A percentile compares a stretch with the other conserved stretches of the same genome.
phyloP scores from a whole-genome alignment of 1,284 basidiomycete genomes.

The Schizophyllum amplum region DNA sequence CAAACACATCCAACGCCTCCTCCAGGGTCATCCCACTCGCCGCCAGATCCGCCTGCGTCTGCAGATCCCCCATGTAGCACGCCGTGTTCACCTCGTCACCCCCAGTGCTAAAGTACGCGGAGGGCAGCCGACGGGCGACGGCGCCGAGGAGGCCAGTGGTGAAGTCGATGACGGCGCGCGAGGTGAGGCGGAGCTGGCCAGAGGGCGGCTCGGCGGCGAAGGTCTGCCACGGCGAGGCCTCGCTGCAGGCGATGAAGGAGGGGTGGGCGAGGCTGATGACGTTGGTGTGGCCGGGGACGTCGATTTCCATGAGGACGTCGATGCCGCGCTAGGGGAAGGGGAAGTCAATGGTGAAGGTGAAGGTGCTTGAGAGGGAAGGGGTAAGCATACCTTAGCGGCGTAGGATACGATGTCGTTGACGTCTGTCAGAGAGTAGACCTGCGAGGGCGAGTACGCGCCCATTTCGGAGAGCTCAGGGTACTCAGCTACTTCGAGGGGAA shows the following conservation, averaged over 20 bases:
- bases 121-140: slow-evolving; percentile 35
- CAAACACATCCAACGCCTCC: slow-evolving; percentile 58
- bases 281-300: slow-evolving; percentile 69
- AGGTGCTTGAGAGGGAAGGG: not conserved
- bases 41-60: slow-evolving; percentile 46
- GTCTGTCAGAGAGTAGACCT: slow-evolving; percentile 51
- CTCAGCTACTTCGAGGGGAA: slow-evolving; percentile 52
- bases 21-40: slow-evolving; percentile 47
- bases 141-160: slow-evolving; percentile 35
- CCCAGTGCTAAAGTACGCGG: slow-evolving; percentile 66
- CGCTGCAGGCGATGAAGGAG: slow-evolving; percentile 58
- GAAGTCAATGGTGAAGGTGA: not conserved
- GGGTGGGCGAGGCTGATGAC: slow-evolving; percentile 51
- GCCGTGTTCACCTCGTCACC: slow-evolving; percentile 75
- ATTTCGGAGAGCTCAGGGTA: slow-evolving; percentile 48
- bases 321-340: slow-evolving; percentile 54
- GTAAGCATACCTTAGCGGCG: slow-evolving; percentile 38
- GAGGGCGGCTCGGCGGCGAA: slow-evolving; percentile 66
- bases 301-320: slow-evolving; percentile 66
- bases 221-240: slow-evolving; percentile 42
- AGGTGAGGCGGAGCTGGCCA: slow-evolving; percentile 71
- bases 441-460: slow-evolving; percentile 52
- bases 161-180: slow-evolving; percentile 35
- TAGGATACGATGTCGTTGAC: slow-evolving; percentile 52
- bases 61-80: slow-evolving; percentile 59